Base-by-base conservation (phyloP, 306 rosid species). In the Echinosophora koreensis region DNA sequence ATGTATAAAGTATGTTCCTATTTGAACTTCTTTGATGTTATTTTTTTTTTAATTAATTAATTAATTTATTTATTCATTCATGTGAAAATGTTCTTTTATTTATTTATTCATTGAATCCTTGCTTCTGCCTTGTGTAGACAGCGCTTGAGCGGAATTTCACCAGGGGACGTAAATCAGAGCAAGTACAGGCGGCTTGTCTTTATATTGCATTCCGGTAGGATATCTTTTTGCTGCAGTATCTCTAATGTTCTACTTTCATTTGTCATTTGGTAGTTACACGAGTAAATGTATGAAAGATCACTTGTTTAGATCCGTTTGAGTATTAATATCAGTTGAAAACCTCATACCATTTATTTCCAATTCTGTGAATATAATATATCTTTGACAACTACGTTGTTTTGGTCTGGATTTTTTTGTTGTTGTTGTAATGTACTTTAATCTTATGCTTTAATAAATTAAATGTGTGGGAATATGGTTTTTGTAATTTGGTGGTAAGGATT, bases 161-260 rank as follows among this genome's bases (percentile, higher is more conserved):
- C 9, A 79, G 82, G 88, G 97, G 98, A 41, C 90, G 97, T 51
- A 86, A 62, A 83, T 76, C 93, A 72, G 91, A 81, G 57, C 94
- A 84, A 64, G 98, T 93, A 22, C 87, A 83, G 73, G 97, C 92
- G 64, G 82, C 98, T 56, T 93, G 98, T 85, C 88, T 93, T n/a
- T 93, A 93, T 84, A 87, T 91, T 82, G 93, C 98, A 42, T 93
- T 90, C 79, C 89, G 97, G 97, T 93, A 77, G 69, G 76, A 57
- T 9, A 56, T 50, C 46, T 49, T 70, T 71, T 44, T 71, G 17
- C 28, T 41, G 37, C 66, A 17, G 4, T 18, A 68, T 57, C 39
- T 50, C 22, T 66, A 50, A 60, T 73, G 41, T 78, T 60, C 30
- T 42, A 8, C 10, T 27, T 63, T 10, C 13, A 8, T 68, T 73